Evolutionary conservation across 208 protist species (phyloP), one percentile per base, ranked within the genome.

Genomic region (Trypanosoma lewisi): DNA sequence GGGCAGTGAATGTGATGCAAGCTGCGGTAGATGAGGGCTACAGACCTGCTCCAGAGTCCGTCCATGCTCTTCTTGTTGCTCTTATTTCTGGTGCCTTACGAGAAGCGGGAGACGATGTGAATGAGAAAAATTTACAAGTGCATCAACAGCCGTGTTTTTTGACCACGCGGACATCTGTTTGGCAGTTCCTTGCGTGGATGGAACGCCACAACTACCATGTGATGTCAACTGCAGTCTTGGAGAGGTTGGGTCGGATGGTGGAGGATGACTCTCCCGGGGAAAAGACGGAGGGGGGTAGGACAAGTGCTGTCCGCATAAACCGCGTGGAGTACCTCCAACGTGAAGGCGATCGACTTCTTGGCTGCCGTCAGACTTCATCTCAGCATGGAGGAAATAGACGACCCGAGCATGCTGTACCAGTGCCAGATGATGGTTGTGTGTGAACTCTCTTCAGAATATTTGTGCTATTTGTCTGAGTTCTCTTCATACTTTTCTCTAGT

Each of bases 131-230:
- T 34, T 7, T 9, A 2, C 8, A 44, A 21, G 37, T 30, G 42
- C 23, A 17, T 8, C 9, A 19, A 14, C 17, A 16, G 8, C 31
- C 25, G 7, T 17, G 27, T 50, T 39, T 16, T 39, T 25, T 67
- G 2, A 59, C 41, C 5, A 59, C 21, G 8, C 49, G 23, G 1
- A 41, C 44, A 12, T 73, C 73, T 23, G 70, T 89, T 50, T 89
- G 83, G 83, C 28, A 67, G 34, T 85, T 77, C 68, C 70, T 89
- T 41, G 68, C 83, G 6, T 89, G 83, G 83, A 83, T 89, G 83
- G 83, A 89, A 45, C 68, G 66, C 23, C 73, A 79, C 50, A 61
- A 70, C 39, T 85, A 82, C 55, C 70, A 75, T n/a, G 28, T 83
- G 2, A 59, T 72, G 61, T 86, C 83, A n/a, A 2, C 41, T 33